Conservation (phyloP, 1,139 yeast genomes). For the Blastobotrys aristatus region DNA sequence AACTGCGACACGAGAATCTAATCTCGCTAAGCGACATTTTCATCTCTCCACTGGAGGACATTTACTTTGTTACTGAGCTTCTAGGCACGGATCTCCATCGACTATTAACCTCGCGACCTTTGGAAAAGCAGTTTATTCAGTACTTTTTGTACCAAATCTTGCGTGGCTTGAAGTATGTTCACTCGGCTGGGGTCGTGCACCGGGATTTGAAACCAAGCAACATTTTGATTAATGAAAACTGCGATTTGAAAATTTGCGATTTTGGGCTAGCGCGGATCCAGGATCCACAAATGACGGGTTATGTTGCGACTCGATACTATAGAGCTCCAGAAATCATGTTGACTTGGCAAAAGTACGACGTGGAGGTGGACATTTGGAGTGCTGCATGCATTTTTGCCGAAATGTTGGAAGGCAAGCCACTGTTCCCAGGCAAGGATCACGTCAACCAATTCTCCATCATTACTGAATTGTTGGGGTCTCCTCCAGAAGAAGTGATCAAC, state of each 20-base stretch:
- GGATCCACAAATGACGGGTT: slow-evolving; percentile 99
- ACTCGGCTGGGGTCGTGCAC: slow-evolving; percentile 95
- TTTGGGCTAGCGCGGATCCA: slow-evolving; percentile 95
- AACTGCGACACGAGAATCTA: slow-evolving; percentile 88
- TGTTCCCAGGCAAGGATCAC: slow-evolving; percentile 97
- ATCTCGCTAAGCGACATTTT: slow-evolving; percentile 92
- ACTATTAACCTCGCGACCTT: slow-evolving; percentile 82
- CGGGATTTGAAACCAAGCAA: slow-evolving; percentile 89
- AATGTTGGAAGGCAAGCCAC: slow-evolving; percentile 98
- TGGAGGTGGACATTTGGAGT: slow-evolving; percentile 98
- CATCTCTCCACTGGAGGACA: slow-evolving; percentile 91
- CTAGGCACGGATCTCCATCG: slow-evolving; percentile 96
- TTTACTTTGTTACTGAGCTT: slow-evolving; percentile 92
- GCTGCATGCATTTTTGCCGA: slow-evolving; percentile 99
- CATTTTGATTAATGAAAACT: slow-evolving; percentile 87
- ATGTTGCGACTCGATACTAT: slow-evolving; percentile 92
- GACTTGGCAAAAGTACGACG: slow-evolving; percentile 98
- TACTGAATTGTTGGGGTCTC: slow-evolving; percentile 92
- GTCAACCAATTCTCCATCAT: slow-evolving; percentile 96
- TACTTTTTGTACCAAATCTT: slow-evolving; percentile 91
- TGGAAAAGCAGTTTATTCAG: slow-evolving; percentile 94
- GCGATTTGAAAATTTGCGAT: slow-evolving; percentile 94
- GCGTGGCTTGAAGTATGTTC: slow-evolving; percentile 70
- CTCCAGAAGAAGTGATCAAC: slow-evolving; percentile 92
- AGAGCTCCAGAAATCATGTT: slow-evolving; percentile 99